Percentiles rank a stretch among this genome's conserved stretches.
These are phyloP conservation scores for Sugiyamaella paludigena DNA, from an alignment of 1,139 yeast genomes.

Conservation along the genomic window DNA sequence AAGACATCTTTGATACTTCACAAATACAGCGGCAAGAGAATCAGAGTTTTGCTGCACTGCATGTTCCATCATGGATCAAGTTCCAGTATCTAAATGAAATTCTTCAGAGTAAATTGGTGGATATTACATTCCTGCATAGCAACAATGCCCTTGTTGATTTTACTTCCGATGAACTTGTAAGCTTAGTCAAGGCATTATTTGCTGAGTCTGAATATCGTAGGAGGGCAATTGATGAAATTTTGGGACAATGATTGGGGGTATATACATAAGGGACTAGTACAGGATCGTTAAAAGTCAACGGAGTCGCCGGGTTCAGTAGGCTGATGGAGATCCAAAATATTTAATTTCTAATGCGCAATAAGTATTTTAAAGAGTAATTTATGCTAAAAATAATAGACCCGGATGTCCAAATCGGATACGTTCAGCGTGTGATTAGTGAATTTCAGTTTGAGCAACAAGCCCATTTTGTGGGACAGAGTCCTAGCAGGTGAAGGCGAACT, in stretches of 20 bases:
- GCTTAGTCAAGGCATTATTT: slow-evolving; percentile 60
- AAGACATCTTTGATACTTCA: slow-evolving; percentile 25
- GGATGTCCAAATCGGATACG: too few relatives aligned
- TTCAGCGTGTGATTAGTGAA: too few relatives aligned
- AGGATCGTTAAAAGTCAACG: too few relatives aligned
- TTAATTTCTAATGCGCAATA: too few relatives aligned
- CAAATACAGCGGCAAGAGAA: slow-evolving; percentile 5
- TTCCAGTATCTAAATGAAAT: slow-evolving; percentile 38
- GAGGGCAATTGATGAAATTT: slow-evolving; percentile 59
- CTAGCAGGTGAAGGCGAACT: too few relatives aligned
- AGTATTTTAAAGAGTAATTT: too few relatives aligned
- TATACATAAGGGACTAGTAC: too few relatives aligned
- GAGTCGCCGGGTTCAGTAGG: too few relatives aligned
- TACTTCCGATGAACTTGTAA: slow-evolving; percentile 61
- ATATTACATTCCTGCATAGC: slow-evolving; percentile 67
- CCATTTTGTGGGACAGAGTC: too few relatives aligned
- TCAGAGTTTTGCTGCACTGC: slow-evolving; percentile 29
- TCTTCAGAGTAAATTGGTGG: slow-evolving; percentile 49
- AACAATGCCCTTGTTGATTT: slow-evolving; percentile 74
- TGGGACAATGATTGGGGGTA: slow-evolving; percentile 1
- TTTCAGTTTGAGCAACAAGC: too few relatives aligned
- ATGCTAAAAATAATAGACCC: too few relatives aligned
- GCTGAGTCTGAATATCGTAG: slow-evolving; percentile 68
- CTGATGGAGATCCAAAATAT: too few relatives aligned
- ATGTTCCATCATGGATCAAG: slow-evolving; percentile 42